Base-by-base conservation (phyloP, 495 filamentous ascomycete species). In the Aspergillus saccharolyticus region DNA sequence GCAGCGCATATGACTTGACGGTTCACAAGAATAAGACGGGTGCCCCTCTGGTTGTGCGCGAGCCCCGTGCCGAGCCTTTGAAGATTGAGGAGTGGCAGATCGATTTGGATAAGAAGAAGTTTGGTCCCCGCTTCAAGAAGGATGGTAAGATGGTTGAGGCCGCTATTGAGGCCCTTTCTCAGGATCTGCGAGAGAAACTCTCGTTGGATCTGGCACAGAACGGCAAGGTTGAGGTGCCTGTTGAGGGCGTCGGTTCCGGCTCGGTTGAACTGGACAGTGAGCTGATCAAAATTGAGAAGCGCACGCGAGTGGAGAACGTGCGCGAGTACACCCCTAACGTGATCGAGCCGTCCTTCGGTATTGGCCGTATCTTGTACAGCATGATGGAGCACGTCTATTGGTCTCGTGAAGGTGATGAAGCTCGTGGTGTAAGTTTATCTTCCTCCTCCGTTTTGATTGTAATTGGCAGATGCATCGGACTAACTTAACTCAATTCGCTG, bases 331-430 rank as follows among this genome's bases (percentile, higher is more conserved):
- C 83, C 1, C 89, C 89, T 24, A 91, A 90, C 61, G 87, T 93
- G 24, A 91, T 93, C 55, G 88, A 93, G 73, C 89, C 89, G 1
- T 91, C 89, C 9, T 93, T 93, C 65, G 88, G 89, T 72, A 89
- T 93, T 61, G 89, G 89, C 49, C 80, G 89, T 50, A 90, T 91
- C 42, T 68, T 92, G 49, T 91, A 90, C 75, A 83, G 83, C 60
- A 70, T 91, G 63, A 83, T 90, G 53, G 89, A 93, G 74, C 89
- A 93, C 69, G 79, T 78, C 61, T 91, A 88, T 78, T 93, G 88
- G 89, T 83, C 79, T 28, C 80, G 87, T 46, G 74, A 79, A 46
- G 80, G 80, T 42, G 83, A 85, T 61, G 80, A 81, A 54, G 82
- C 82, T 19, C 81, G 87, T 62, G 84, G 83, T 64, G 85, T 87